Percentiles rank a stretch among this genome's conserved stretches.
phyloP scores from a whole-genome alignment of 1,284 basidiomycete genomes.

The Leucocoprinus gongylophorus region DNA sequence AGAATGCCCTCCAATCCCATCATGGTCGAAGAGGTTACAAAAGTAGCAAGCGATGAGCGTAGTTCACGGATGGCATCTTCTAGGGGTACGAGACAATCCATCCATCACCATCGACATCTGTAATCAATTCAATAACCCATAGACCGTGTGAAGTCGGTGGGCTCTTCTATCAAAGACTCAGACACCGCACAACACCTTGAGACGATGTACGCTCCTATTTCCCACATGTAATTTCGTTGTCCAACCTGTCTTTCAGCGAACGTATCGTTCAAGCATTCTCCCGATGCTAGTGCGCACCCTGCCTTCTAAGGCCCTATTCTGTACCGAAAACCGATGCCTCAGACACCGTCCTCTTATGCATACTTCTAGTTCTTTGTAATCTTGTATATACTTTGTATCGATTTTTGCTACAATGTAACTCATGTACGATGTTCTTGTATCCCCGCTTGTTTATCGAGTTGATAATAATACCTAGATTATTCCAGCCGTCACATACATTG shows the following conservation, averaged over 20 bases:
- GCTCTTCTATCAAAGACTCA: background rate
- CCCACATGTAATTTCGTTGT: background rate
- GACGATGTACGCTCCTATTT: conserved; percentile 6
- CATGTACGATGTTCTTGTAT: background rate
- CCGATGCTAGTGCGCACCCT: background rate
- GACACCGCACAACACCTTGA: conserved; percentile 2
- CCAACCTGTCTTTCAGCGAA: background rate
- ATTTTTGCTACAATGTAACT: background rate
- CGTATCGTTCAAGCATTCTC: conserved; percentile 11
- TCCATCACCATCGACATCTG: background rate
- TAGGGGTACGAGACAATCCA: background rate
- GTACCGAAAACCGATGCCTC: background rate
- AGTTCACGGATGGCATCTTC: background rate
- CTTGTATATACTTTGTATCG: background rate
- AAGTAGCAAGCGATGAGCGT: background rate
- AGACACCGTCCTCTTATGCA: background rate
- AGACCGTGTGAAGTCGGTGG: background rate
- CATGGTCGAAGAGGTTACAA: background rate
- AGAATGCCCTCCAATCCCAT: background rate
- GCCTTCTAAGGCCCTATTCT: background rate
- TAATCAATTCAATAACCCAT: background rate
- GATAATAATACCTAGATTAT: background rate
- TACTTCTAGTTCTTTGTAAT: background rate
- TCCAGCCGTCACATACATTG: too few relatives aligned
- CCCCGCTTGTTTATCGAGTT: background rate